A percentile compares a stretch with the other conserved stretches of the same genome.
These are phyloP conservation scores for Kwoniella mangroviensis DNA, from an alignment of 768 basidiomycete species.

Conservation along the genomic window DNA sequence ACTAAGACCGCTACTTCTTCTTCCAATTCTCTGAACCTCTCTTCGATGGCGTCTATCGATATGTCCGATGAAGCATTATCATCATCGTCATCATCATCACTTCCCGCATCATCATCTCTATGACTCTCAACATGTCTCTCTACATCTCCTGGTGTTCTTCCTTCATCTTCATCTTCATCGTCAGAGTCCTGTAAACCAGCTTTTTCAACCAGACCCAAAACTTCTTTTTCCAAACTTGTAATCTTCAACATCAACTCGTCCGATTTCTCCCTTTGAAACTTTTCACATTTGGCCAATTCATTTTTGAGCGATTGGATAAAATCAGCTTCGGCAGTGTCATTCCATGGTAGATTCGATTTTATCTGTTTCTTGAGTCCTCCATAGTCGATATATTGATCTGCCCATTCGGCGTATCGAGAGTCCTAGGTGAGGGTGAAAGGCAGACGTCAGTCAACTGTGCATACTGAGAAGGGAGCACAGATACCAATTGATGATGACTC, in stretches of 20 bases:
- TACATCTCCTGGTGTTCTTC: conserved; percentile 48
- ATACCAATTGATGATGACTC: neutral
- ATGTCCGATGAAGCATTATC: conserved; percentile 63
- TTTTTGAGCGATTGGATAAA: conserved; percentile 78
- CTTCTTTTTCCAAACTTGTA: conserved; percentile 76
- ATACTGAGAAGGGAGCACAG: neutral
- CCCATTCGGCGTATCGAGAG: conserved; percentile 88
- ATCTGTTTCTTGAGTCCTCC: conserved; percentile 85
- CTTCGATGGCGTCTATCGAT: conserved; percentile 74
- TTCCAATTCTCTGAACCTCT: conserved; percentile 81
- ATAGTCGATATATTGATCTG: conserved; percentile 87
- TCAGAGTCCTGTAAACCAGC: conserved; percentile 40
- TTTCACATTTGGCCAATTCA: conserved; percentile 91
- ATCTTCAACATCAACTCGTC: conserved; percentile 79
- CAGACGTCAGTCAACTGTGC: neutral
- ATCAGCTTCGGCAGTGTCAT: conserved; percentile 74
- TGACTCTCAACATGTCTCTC: conserved; percentile 34
- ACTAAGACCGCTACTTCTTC: conserved; percentile 94
- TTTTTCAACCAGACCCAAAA: conserved; percentile 67
- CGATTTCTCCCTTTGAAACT: conserved; percentile 84
- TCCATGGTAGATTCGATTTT: conserved; percentile 80
- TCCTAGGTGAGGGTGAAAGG: conserved; percentile 60
- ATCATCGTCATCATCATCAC: conserved; percentile 60
- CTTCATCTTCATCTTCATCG: conserved; percentile 70
- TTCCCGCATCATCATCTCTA: conserved; percentile 53